These are phyloP conservation scores for Aspergillus sclerotiicarbonarius DNA, from an alignment of 495 filamentous ascomycete genomes.

Conservation along the genomic window DNA sequence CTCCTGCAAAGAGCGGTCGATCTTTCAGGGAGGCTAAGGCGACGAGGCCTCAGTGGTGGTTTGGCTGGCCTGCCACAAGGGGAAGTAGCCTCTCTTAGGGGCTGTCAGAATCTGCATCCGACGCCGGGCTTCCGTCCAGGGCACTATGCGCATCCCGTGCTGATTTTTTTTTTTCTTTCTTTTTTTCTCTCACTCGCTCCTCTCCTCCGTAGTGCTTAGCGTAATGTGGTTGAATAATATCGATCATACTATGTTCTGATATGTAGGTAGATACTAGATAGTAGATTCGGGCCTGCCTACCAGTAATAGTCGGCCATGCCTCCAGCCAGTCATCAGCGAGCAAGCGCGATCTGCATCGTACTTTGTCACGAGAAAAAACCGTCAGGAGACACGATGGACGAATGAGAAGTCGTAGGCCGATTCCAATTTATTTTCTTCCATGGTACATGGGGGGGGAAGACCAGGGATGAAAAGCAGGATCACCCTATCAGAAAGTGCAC, in stretches of 20 bases:
- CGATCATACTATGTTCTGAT: neutral
- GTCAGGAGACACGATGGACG: slow-evolving; percentile 15
- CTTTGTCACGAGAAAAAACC: slow-evolving; percentile 26
- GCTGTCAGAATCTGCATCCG: slow-evolving; percentile 10
- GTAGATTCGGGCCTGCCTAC: slow-evolving; percentile 5
- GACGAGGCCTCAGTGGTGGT: slow-evolving; percentile 12
- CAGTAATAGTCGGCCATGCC: neutral
- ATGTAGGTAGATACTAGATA: neutral
- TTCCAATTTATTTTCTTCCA: slow-evolving; percentile 23
- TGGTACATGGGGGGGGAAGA: neutral
- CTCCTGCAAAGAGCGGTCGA: slow-evolving; percentile 3
- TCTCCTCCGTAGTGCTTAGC: neutral
- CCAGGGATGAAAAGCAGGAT: slow-evolving; percentile 10
- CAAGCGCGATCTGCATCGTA: slow-evolving; percentile 22
- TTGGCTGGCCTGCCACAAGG: slow-evolving; percentile 15
- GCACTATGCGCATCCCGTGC: neutral
- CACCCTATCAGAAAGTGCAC: slow-evolving; percentile 16
- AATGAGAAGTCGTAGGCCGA: slow-evolving; percentile 18
- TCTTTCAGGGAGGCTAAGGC: slow-evolving; percentile 10
- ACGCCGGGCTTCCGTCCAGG: neutral
- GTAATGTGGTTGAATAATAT: neutral
- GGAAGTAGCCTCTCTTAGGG: slow-evolving; percentile 6
- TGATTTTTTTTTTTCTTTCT: neutral
- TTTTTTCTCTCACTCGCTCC: no score
- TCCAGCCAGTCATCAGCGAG: slow-evolving; percentile 13